Evolutionary conservation across 1,284 basidiomycete species (phyloP).

Genomic region (Trichosporon faecale): DNA sequence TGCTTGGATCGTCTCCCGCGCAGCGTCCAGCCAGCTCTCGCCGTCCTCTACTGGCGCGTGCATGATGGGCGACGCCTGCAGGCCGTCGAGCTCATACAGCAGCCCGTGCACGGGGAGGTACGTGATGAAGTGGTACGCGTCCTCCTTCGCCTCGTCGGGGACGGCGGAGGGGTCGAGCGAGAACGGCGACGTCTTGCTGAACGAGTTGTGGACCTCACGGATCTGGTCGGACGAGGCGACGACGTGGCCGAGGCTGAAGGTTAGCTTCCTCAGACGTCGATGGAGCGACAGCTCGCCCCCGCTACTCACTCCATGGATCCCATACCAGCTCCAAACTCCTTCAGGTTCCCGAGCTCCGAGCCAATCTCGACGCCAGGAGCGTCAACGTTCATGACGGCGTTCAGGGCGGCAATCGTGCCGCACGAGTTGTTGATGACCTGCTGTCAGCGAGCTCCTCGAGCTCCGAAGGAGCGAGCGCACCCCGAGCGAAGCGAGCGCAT

Average conservation of each 20-base stretch:
- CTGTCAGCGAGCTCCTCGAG: background rate
- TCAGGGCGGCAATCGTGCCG: constrained; percentile 85
- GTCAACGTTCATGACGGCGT: constrained; percentile 80
- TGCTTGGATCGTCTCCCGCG: constrained; percentile 75
- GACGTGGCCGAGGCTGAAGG: constrained; percentile 54
- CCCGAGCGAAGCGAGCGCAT: background rate
- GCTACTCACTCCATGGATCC: constrained; percentile 61
- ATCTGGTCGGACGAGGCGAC: constrained; percentile 16
- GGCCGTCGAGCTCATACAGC: constrained; percentile 85
- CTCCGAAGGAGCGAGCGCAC: no score
- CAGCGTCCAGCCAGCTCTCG: constrained; percentile 69
- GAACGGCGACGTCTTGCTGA: constrained; percentile 72
- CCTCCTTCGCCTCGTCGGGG: constrained; percentile 66
- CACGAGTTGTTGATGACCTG: constrained; percentile 87
- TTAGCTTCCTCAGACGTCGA: background rate
- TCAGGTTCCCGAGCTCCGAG: constrained; percentile 68
- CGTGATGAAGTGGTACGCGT: constrained; percentile 90
- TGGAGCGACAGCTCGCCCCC: no score
- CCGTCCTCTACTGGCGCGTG: constrained; percentile 64
- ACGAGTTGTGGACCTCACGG: constrained; percentile 35
- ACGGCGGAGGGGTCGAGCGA: constrained; percentile 65
- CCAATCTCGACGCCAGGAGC: constrained; percentile 18
- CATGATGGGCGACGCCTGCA: constrained; percentile 71
- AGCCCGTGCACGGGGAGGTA: constrained; percentile 78
- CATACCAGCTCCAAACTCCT: constrained; percentile 76